Conservation (phyloP, 2,329 filamentous ascomycete species). For the Clonostachys sp. region DNA sequence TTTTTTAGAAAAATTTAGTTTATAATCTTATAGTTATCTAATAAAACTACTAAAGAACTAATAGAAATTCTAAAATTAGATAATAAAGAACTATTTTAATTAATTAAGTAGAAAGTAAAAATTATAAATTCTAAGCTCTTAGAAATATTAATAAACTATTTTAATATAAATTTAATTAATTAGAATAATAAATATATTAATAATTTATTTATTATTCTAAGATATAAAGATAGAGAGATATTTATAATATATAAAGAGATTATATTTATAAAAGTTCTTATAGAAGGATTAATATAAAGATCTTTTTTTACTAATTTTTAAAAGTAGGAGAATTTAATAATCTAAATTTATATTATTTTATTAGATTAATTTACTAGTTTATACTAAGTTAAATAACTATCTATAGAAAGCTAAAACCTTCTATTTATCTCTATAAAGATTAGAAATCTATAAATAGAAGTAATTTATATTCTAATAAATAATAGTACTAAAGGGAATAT, state of each 20-base stretch:
- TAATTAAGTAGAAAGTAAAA: too few species aligned
- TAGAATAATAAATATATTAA: not conserved
- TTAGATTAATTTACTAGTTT: conserved; percentile 1
- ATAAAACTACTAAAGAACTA: not conserved
- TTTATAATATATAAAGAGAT: not conserved
- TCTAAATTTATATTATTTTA: conserved; percentile 6
- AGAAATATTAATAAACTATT: not conserved
- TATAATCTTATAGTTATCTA: not conserved
- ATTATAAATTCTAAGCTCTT: not conserved
- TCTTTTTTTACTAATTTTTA: conserved; percentile 5
- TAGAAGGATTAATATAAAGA: conserved; percentile 15
- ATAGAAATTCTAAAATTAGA: conserved; percentile 2
- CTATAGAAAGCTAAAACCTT: not conserved
- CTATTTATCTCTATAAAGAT: conserved; percentile 4
- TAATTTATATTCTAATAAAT: conserved; percentile 1
- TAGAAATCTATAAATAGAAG: conserved; percentile 3
- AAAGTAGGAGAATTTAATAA: conserved; percentile 5
- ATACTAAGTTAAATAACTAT: not conserved
- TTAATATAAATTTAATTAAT: not conserved
- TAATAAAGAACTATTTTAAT: conserved; percentile 1
- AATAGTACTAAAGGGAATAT: too few species aligned
- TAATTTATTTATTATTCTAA: not conserved
- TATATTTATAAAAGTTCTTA: not conserved
- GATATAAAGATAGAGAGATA: not conserved
- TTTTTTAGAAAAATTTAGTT: not conserved